phyloP scores from a whole-genome alignment of 306 rosid genomes.

The Cyamopsis tetragonoloba region DNA sequence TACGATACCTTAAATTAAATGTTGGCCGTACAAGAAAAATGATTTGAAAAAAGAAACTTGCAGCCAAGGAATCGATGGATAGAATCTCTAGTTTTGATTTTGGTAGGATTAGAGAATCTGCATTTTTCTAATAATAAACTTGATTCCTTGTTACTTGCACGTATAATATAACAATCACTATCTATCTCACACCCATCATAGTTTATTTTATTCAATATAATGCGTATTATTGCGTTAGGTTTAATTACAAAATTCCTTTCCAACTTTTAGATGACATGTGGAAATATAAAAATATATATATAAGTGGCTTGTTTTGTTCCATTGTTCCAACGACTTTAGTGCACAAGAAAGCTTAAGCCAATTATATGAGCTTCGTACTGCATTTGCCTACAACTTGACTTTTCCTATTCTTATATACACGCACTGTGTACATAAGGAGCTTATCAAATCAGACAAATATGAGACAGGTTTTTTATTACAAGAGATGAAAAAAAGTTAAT shows the following conservation, averaged over 20 bases:
- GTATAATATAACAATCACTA: constrained; percentile 14
- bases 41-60: not conserved
- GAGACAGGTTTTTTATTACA: too few relatives aligned
- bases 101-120: not conserved
- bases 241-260: constrained; percentile 2
- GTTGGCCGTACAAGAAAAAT: too few relatives aligned
- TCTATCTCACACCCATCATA: not conserved
- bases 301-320: not conserved
- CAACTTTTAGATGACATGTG: constrained; percentile 1
- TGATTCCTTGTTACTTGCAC: constrained; percentile 19
- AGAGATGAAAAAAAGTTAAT: too few relatives aligned
- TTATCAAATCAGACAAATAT: too few relatives aligned
- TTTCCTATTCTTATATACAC: not conserved
- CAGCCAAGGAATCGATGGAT: not conserved
- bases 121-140: not conserved
- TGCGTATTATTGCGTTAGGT: constrained; percentile 8
- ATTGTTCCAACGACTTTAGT: not conserved
- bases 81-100: constrained; percentile 6
- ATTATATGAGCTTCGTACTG: not conserved
- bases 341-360: not conserved
- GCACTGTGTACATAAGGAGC: not conserved
- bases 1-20: too few relatives aligned
- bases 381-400: not conserved
- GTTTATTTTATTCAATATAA: not conserved
- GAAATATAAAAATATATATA: not conserved